Evolutionary conservation across 192 early-diverging fungal species (phyloP).

Genomic region (Gamsiella multidivaricata): DNA sequence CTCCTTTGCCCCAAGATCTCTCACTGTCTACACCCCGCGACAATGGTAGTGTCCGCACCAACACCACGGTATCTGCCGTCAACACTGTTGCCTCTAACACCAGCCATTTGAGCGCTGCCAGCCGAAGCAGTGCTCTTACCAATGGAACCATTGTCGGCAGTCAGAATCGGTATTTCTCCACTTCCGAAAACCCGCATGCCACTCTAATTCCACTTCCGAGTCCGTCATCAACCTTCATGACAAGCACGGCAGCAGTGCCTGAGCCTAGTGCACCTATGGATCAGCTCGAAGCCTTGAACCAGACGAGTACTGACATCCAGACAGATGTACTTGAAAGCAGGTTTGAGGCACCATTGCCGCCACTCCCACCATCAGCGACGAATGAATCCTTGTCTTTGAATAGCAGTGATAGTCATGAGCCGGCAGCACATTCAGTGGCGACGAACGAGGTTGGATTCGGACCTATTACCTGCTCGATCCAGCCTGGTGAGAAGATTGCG

Average conservation of each 20-base stretch:
- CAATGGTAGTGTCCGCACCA: constrained; percentile 21
- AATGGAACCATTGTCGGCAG: constrained; percentile 9
- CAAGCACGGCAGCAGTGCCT: constrained; percentile 9
- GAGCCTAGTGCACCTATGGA: constrained; percentile 20
- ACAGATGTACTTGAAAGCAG: background rate
- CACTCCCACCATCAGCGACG: constrained; percentile 9
- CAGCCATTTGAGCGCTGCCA: constrained; percentile 21
- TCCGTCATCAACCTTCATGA: constrained; percentile 22
- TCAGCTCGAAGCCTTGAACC: constrained; percentile 19
- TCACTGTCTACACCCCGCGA: constrained; percentile 8
- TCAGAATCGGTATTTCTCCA: constrained; percentile 5
- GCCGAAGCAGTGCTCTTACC: constrained; percentile 1
- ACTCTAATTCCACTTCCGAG: constrained; percentile 34
- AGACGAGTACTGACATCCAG: background rate
- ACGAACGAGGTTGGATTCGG: constrained; percentile 9
- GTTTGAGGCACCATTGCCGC: constrained; percentile 40
- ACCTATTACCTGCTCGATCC: constrained; percentile 33
- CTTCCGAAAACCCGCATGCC: constrained; percentile 23
- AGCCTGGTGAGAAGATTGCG: constrained; percentile 45
- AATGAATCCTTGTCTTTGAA: background rate
- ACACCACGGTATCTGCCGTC: constrained; percentile 24
- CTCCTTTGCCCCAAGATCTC: background rate
- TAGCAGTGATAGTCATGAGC: background rate
- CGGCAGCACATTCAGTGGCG: background rate
- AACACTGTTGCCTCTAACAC: constrained; percentile 27